A percentile compares a stretch with the other conserved stretches of the same genome.
Conservation (phyloP, 495 filamentous ascomycete species). For the Friedmanniomyces simplex region DNA sequence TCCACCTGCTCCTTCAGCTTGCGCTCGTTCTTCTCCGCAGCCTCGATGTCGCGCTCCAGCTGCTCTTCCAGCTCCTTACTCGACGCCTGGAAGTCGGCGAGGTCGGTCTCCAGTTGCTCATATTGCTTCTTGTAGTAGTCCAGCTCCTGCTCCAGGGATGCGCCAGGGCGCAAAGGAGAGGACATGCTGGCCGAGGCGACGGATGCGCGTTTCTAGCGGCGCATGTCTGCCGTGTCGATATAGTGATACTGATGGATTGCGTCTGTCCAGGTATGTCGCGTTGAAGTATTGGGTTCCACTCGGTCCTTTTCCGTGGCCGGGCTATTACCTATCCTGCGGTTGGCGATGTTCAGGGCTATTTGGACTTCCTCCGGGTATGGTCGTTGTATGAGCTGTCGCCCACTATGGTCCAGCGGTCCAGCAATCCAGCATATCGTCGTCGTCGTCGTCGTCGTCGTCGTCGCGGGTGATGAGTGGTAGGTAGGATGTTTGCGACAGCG, state of each 20-base stretch:
- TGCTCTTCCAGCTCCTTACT: conserved; percentile 90
- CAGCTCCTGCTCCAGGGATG: conserved; percentile 53
- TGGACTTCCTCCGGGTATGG: no score
- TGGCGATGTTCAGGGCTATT: neutral
- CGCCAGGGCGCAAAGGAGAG: conserved; percentile 28
- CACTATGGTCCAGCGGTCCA: neutral
- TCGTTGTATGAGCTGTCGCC: no score
- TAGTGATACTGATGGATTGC: no score
- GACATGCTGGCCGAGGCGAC: conserved; percentile 10
- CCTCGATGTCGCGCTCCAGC: conserved; percentile 92
- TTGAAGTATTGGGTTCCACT: neutral
- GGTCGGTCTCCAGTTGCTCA: conserved; percentile 80
- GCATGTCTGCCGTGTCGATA: conserved; percentile 7
- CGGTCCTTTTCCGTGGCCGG: neutral
- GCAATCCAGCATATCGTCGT: neutral
- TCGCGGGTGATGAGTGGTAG: neutral
- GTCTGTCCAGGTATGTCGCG: no score
- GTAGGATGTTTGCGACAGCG: no score
- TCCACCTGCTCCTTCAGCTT: conserved; percentile 79
- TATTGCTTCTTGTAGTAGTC: conserved; percentile 94
- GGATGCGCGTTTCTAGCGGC: conserved; percentile 16
- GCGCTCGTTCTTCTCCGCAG: conserved; percentile 85
- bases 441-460: no score
- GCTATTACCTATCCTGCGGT: neutral
- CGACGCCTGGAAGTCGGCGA: conserved; percentile 87